Evolutionary conservation across 2,329 filamentous ascomycete genomes (phyloP).

Genomic region (Aspergillus calidoustus): DNA sequence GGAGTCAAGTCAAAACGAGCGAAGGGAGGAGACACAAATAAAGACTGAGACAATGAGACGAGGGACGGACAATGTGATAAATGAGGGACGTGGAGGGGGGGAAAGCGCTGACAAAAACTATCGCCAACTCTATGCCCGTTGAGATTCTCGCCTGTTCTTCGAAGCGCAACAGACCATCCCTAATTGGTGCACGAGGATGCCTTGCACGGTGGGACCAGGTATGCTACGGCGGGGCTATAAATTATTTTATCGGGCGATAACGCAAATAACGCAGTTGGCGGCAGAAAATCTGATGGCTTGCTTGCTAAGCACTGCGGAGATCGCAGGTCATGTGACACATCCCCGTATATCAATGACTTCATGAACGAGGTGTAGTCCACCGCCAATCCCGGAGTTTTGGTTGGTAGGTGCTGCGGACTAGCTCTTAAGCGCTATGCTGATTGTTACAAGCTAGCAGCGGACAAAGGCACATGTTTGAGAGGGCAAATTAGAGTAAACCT

Average conservation of each 20-base stretch:
- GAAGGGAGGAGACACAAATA: neutral
- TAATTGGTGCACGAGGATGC: slow-evolving; percentile 23
- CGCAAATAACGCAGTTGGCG: slow-evolving; percentile 24
- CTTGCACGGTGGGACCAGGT: slow-evolving; percentile 15
- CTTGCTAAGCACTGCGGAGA: slow-evolving; percentile 29
- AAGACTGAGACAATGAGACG: neutral
- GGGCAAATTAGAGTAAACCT: neutral
- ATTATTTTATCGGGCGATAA: slow-evolving; percentile 12
- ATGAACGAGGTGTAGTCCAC: neutral
- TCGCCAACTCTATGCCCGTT: slow-evolving; percentile 21
- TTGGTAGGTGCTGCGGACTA: neutral
- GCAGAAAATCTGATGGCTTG: slow-evolving; percentile 9
- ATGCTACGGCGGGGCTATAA: slow-evolving; percentile 23
- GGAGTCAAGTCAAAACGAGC: neutral
- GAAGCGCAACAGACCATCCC: slow-evolving; percentile 18
- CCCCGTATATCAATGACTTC: neutral
- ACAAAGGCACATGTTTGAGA: neutral
- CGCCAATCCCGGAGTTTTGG: neutral
- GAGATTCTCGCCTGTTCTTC: slow-evolving; percentile 23
- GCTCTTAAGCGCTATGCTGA: neutral
- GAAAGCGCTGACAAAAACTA: slow-evolving; percentile 16
- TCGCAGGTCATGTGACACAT: slow-evolving; percentile 18
- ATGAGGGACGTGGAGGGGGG: slow-evolving; percentile 10
- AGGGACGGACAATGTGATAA: slow-evolving; percentile 1
- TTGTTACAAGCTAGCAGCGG: neutral